A percentile compares a stretch with the other conserved stretches of the same genome.
phyloP scores from a whole-genome alignment of 106 monocot genomes.

The Dioscorea dumetorum region DNA sequence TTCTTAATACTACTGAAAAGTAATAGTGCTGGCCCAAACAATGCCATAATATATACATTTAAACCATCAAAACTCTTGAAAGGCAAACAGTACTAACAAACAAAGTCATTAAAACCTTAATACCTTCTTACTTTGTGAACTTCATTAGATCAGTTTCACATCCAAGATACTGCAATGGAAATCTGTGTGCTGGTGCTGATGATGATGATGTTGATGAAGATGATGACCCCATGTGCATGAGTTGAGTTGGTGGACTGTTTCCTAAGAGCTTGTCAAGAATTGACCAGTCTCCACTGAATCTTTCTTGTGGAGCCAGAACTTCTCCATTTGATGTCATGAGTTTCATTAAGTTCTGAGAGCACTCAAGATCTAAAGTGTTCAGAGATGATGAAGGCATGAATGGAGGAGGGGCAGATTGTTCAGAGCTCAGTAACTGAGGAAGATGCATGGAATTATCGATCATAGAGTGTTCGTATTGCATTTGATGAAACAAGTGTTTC shows the following conservation, averaged over 20 bases:
- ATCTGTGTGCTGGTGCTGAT: constrained; percentile 11
- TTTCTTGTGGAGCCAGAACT: constrained; percentile 9
- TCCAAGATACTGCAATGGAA: constrained; percentile 47
- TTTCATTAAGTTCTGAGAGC: constrained; percentile 70
- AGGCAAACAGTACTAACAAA: not conserved
- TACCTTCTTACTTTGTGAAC: constrained; percentile 40
- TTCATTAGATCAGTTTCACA: constrained; percentile 47
- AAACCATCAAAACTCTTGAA: not conserved
- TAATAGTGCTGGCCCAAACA: constrained; percentile 12
- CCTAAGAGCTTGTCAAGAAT: constrained; percentile 75
- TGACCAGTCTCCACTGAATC: constrained; percentile 53
- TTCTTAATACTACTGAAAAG: too few species aligned
- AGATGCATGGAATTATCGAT: constrained; percentile 65
- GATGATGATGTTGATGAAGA: not conserved
- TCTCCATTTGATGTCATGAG: constrained; percentile 11
- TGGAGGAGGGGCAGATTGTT: constrained; percentile 14
- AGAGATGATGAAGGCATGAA: constrained; percentile 20
- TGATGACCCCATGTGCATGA: constrained; percentile 32
- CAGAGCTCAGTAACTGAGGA: constrained; percentile 68
- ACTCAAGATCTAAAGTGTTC: constrained; percentile 47
- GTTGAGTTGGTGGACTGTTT: constrained; percentile 18
- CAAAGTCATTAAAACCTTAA: not conserved
- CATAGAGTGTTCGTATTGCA: constrained; percentile 38
- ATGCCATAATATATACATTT: constrained; percentile 25
- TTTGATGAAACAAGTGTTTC: constrained; percentile 16